phyloP scores from a whole-genome alignment of 2,329 filamentous ascomycete species.

The Leptodontidium sp. region DNA sequence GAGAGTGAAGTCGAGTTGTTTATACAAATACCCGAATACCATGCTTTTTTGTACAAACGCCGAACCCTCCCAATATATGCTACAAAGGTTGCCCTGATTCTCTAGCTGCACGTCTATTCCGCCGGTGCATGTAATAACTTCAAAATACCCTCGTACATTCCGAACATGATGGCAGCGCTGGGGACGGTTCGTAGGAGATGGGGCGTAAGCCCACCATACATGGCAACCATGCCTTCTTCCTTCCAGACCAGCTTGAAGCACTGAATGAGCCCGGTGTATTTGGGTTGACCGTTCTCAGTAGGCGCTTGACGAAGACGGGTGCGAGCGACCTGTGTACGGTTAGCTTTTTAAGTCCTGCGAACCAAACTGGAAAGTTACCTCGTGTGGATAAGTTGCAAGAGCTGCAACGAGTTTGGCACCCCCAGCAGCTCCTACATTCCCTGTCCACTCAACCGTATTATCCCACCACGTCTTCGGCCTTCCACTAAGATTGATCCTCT shows the following conservation, averaged over 20 bases:
- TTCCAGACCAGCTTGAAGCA: slow-evolving; percentile 89
- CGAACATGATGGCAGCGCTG: slow-evolving; percentile 95
- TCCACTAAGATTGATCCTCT: slow-evolving; percentile 63
- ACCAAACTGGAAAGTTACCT: slow-evolving; percentile 61
- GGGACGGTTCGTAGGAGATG: slow-evolving; percentile 92
- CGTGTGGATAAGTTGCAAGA: slow-evolving; percentile 88
- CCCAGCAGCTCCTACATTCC: slow-evolving; percentile 81
- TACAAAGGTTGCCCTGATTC: slow-evolving; percentile 30
- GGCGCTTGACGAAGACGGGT: slow-evolving; percentile 88
- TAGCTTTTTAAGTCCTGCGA: neutral
- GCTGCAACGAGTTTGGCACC: slow-evolving; percentile 87
- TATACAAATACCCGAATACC: slow-evolving; percentile 22
- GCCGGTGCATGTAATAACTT: slow-evolving; percentile 46
- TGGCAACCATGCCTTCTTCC: slow-evolving; percentile 84
- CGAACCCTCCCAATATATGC: slow-evolving; percentile 28
- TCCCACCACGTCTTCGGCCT: slow-evolving; percentile 76
- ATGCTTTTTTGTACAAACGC: slow-evolving; percentile 35
- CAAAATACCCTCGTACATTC: slow-evolving; percentile 67
- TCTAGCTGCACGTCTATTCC: slow-evolving; percentile 29
- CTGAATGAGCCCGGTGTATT: slow-evolving; percentile 88
- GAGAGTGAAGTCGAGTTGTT: slow-evolving; percentile 23
- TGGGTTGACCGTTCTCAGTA: slow-evolving; percentile 72
- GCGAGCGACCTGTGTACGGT: slow-evolving; percentile 68
- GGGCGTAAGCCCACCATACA: slow-evolving; percentile 92
- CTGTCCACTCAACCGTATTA: slow-evolving; percentile 77